Percentiles rank a stretch among this genome's conserved stretches.
Conservation (phyloP, 129 eudicot genomes). For the Lactuca sativa region DNA sequence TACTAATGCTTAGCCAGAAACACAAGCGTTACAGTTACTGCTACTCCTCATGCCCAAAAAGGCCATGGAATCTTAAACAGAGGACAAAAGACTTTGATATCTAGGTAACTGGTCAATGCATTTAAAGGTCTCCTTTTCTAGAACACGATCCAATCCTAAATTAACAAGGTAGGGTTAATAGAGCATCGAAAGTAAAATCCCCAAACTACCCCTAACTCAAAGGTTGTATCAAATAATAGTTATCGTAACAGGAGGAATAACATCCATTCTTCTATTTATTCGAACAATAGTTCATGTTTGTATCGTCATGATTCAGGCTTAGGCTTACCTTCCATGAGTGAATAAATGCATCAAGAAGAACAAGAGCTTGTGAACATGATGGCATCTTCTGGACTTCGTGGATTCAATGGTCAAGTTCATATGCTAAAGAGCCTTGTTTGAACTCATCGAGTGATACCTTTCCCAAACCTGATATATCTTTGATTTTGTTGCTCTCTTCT, state of each 20-base stretch:
- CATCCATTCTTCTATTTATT: conserved; percentile 40
- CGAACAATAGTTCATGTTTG: no score
- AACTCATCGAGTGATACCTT: no score
- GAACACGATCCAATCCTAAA: conserved; percentile 91
- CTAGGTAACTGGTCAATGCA: conserved; percentile 46
- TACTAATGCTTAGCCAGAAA: no score
- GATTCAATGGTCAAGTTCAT: conserved; percentile 56
- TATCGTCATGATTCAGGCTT: no score
- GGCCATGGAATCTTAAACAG: conserved; percentile 34
- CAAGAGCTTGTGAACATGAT: conserved; percentile 87
- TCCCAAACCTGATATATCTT: no score
- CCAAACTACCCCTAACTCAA: conserved; percentile 33
- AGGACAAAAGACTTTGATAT: conserved; percentile 44
- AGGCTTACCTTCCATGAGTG: no score
- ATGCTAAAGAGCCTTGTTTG: conserved; percentile 61
- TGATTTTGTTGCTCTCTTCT: no score
- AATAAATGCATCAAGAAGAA: conserved; percentile 73
- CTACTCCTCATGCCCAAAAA: conserved; percentile 43
- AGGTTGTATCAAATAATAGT: conserved; percentile 26
- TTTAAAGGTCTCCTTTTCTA: conserved; percentile 63
- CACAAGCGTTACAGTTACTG: no score
- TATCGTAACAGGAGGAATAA: conserved; percentile 50
- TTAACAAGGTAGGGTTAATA: conserved; percentile 50
- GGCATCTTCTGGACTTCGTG: conserved; percentile 69
- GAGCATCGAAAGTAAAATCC: conserved; percentile 49